Conservation (phyloP, 495 filamentous ascomycete species). For the Trichocladium uniseriatum region DNA sequence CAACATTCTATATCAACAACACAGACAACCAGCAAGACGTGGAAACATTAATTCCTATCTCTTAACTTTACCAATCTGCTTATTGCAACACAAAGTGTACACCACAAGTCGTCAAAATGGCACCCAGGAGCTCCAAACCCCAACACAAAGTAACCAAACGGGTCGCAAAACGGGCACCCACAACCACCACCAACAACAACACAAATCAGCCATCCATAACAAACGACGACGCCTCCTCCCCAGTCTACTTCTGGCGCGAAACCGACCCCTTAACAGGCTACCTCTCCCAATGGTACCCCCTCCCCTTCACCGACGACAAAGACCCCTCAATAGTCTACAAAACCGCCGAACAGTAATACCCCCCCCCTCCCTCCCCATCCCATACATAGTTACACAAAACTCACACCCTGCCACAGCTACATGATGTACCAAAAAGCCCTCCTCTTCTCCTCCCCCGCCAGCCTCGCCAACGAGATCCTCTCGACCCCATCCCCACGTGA, state of each 20-base stretch:
- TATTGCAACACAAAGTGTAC: no score
- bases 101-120: no score
- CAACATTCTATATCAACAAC: no score
- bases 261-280: conserved; percentile 20
- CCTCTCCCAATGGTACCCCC: conserved; percentile 29
- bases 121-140: not conserved
- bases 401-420: conserved; percentile 28
- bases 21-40: no score
- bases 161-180: not conserved
- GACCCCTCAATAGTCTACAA: conserved; percentile 20
- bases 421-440: conserved; percentile 58
- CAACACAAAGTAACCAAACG: not conserved
- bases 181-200: not conserved
- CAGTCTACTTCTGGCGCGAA: conserved; percentile 29
- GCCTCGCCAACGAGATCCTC: conserved; percentile 34
- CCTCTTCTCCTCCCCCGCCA: conserved; percentile 39
- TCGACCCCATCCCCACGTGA: conserved; percentile 29
- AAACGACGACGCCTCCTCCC: not conserved
- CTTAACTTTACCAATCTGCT: no score
- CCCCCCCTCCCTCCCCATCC: not conserved
- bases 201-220: not conserved
- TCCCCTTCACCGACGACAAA: conserved; percentile 22
- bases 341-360: conserved; percentile 30
- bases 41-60: no score
- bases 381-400: not conserved